Conservation (phyloP, 139 green algal genomes). For the Micromonas pusilla region DNA sequence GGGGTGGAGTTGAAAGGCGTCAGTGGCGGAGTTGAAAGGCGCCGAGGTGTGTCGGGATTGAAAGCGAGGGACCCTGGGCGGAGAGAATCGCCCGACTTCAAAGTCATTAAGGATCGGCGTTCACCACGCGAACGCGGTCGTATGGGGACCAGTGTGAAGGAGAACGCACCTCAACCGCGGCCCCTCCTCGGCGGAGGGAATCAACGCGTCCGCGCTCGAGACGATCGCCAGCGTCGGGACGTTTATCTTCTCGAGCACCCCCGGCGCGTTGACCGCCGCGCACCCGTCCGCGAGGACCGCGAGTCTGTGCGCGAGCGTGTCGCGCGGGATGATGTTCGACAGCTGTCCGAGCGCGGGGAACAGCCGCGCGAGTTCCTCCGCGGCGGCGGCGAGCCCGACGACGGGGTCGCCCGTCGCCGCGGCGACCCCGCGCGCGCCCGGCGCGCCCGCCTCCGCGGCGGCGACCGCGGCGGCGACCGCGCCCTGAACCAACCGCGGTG, state of each 20-base stretch:
- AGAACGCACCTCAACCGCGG: constrained; percentile 35
- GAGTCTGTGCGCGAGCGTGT: constrained; percentile 27
- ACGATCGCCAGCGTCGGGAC: constrained; percentile 22
- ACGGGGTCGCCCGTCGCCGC: neutral
- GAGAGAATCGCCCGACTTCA: no score
- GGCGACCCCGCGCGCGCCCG: neutral
- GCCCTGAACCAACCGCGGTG: no score
- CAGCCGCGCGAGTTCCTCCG: neutral
- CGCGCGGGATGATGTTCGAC: constrained; percentile 13
- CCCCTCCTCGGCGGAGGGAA: constrained; percentile 33
- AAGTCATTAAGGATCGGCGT: no score
- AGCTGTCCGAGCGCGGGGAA: constrained; percentile 6
- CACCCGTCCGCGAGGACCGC: constrained; percentile 19
- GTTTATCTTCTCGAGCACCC: neutral
- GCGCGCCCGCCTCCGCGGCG: neutral
- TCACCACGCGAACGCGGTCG: no score
- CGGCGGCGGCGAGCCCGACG: neutral
- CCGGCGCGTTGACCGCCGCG: constrained; percentile 2
- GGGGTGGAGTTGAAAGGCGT: no score
- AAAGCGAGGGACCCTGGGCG: no score
- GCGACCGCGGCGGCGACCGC: neutral
- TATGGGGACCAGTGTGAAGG: no score
- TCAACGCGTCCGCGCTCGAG: constrained; percentile 27
- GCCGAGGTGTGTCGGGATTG: no score
- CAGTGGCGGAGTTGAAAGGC: no score